Conservation (phyloP, 768 basidiomycete species). For the Tylopilus subfusipes region DNA sequence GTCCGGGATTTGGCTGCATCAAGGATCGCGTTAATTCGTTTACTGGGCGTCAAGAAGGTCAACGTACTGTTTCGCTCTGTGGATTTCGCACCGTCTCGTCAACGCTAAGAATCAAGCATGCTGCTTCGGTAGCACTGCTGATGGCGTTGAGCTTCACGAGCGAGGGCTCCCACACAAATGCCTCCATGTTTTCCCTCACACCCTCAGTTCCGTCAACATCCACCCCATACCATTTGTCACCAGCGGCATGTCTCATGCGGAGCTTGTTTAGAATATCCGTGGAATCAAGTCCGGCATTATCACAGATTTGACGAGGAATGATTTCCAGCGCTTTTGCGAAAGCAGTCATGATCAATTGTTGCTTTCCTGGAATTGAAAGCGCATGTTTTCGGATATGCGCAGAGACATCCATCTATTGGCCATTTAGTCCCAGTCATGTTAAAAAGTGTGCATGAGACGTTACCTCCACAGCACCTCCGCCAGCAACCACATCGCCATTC, state of each 20-base stretch:
- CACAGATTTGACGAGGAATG: slow-evolving; percentile 97
- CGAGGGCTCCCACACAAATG: slow-evolving; percentile 98
- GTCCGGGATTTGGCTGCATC: slow-evolving; percentile 72
- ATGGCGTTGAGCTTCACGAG: slow-evolving; percentile 95
- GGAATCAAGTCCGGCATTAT: slow-evolving; percentile 96
- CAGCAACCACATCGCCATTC: slow-evolving; percentile 95
- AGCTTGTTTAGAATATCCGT: slow-evolving; percentile 97
- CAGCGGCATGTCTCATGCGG: slow-evolving; percentile 90
- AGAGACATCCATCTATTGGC: slow-evolving; percentile 89
- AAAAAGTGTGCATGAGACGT: slow-evolving; percentile 10
- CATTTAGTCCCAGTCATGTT: neutral
- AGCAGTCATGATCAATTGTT: slow-evolving; percentile 89
- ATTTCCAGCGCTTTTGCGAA: slow-evolving; percentile 97
- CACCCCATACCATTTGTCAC: slow-evolving; percentile 89
- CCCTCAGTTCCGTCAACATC: slow-evolving; percentile 89
- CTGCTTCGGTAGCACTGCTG: slow-evolving; percentile 93
- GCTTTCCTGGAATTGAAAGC: slow-evolving; percentile 90
- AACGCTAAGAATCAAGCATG: slow-evolving; percentile 91
- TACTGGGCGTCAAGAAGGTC: neutral
- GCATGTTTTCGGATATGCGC: slow-evolving; percentile 91
- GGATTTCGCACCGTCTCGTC: slow-evolving; percentile 98
- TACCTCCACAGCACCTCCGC: slow-evolving; percentile 96
- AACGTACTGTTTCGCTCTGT: slow-evolving; percentile 83
- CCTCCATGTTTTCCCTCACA: slow-evolving; percentile 93
- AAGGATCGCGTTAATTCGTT: slow-evolving; percentile 16